Evolutionary conservation across 192 early-diverging fungal genomes (phyloP).

Genomic region (Gryganskiella cystojenkinii): DNA sequence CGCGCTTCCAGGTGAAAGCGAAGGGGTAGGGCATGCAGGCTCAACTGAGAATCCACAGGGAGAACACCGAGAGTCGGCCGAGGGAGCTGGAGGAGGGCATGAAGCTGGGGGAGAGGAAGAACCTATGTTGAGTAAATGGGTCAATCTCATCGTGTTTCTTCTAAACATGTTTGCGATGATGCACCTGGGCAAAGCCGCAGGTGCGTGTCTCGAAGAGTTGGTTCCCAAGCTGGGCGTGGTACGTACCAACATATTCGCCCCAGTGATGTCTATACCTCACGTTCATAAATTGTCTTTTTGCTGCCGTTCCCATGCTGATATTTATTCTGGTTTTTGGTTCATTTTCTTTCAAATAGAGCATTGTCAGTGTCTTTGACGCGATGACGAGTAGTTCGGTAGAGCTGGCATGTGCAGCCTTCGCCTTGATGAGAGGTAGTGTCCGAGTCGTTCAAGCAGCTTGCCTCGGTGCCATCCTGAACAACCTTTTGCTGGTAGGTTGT

Average conservation of each 20-base stretch:
- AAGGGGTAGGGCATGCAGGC: too few relatives aligned
- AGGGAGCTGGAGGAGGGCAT: background rate
- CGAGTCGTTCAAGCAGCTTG: slow-evolving; percentile 63
- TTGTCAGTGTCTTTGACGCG: slow-evolving; percentile 51
- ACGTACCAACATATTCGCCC: too few relatives aligned
- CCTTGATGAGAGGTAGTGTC: slow-evolving; percentile 38
- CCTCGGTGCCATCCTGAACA: slow-evolving; percentile 92
- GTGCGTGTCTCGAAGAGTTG: slow-evolving; percentile 28
- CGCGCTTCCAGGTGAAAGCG: too few relatives aligned
- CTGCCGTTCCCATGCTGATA: background rate
- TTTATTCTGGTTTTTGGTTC: background rate
- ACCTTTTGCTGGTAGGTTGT: slow-evolving; percentile 84
- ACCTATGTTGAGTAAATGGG: slow-evolving; percentile 10
- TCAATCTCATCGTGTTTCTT: slow-evolving; percentile 25
- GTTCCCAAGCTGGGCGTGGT: slow-evolving; percentile 43
- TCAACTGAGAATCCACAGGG: too few relatives aligned
- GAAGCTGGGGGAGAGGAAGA: slow-evolving; percentile 8
- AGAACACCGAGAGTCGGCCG: too few relatives aligned
- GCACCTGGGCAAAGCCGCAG: slow-evolving; percentile 44
- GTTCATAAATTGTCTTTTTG: background rate
- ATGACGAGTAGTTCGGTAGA: slow-evolving; percentile 54
- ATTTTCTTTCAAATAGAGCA: slow-evolving; percentile 12
- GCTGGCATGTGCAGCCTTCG: slow-evolving; percentile 45
- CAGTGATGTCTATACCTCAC: too few relatives aligned
- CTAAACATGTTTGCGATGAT: slow-evolving; percentile 46